Evolutionary conservation across 148 eudicot species (phyloP).

Genomic region (Rhododendron mucronatum): DNA sequence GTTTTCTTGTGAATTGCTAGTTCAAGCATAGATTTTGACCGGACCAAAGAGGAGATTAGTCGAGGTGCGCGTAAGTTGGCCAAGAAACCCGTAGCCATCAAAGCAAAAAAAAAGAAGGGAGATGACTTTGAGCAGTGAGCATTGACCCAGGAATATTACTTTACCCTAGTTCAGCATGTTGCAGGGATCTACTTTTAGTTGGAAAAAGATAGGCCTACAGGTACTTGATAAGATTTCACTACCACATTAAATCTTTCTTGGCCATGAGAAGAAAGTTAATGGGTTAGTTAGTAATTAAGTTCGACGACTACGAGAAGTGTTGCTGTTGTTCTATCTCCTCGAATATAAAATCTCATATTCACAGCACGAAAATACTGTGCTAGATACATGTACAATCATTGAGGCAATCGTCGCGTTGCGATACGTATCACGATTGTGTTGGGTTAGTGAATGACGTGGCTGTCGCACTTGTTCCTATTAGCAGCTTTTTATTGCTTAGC

Average conservation of each 20-base stretch:
- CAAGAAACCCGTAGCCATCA: neutral
- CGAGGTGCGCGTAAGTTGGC: neutral
- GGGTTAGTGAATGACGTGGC: neutral
- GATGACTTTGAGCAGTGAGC: neutral
- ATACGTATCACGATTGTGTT: neutral
- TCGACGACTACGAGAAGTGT: neutral
- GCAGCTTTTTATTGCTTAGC: neutral
- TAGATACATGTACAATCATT: neutral
- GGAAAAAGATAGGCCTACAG: neutral
- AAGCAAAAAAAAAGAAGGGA: neutral
- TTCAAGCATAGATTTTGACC: too few relatives aligned
- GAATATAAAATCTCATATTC: neutral
- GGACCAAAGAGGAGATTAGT: neutral
- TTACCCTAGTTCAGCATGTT: neutral
- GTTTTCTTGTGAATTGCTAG: neutral
- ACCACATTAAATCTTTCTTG: neutral
- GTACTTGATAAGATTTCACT: neutral
- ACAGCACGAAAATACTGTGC: neutral
- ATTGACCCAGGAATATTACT: neutral
- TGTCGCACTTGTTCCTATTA: neutral
- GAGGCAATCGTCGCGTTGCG: neutral
- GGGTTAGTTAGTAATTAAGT: too few relatives aligned
- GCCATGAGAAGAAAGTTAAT: neutral
- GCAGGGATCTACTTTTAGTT: neutral
- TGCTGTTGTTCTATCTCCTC: neutral